Evolutionary conservation across 1,284 basidiomycete genomes (phyloP), one percentile per base, ranked within the genome.

Genomic region (Testicularia cyperi): DNA sequence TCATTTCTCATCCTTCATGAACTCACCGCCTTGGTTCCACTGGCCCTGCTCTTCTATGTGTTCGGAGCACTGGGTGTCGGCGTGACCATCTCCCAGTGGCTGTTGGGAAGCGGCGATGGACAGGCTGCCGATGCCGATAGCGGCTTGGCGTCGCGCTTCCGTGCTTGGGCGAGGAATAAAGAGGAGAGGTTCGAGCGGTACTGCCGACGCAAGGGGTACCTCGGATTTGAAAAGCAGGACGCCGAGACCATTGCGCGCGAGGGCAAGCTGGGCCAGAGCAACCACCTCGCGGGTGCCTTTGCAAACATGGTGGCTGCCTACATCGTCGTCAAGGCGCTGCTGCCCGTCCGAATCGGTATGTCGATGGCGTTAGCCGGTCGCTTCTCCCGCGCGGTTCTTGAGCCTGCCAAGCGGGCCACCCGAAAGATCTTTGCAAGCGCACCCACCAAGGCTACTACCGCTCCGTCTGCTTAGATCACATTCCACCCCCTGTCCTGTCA

Each of bases 1-100:
- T 88, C 90, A 1, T 94, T 95, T 70, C 83, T 84, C 2, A 78
- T 92, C 38, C 80, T 96, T 7, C 92, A 95, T 75, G 92, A 96
- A 75, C 66, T 90, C 13, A 92, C 90, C 0, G 90, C 91, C 0
- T 71, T 94, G 43, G 79, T 86, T 0, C 90, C 91, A 1, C 80
- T 94, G 22, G 80, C 86, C 3, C 81, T 84, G 18, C 74, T 90
- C 29, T 95, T 92, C 76, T 89, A 85, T 65, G 78, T 82, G 0
- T 84, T 90, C 13, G 80, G 85, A 14, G 77, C 82, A 2, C 64
- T 88, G 0, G 89, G 88, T 0, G 78, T 88, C 1, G 92, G 92
- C 0, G 85, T 86, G 38, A 78, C 78, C 16, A 72, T 90, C 38
- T 82, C 92, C 9, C 72, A 78, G 41, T 79, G 47, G 57, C 45